A percentile compares a stretch with the other conserved stretches of the same genome.
phyloP scores from a whole-genome alignment of 139 green algal genomes.

The Micractinium conductrix region DNA sequence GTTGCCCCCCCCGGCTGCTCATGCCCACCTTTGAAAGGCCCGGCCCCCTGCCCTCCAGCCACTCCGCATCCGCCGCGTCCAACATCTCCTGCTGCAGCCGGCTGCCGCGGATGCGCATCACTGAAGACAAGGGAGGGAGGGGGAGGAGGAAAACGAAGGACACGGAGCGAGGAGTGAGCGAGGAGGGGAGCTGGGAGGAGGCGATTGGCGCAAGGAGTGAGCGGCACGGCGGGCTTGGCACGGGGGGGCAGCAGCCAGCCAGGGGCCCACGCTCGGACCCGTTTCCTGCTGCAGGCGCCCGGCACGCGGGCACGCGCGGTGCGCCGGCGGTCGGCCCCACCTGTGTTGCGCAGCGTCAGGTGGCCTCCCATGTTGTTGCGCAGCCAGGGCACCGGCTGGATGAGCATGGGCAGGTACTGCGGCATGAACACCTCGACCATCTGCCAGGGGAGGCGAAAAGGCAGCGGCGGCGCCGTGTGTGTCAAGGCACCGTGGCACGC shows the following conservation, averaged over 20 bases:
- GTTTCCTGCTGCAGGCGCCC: background rate
- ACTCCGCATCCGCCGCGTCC: slow-evolving; percentile 38
- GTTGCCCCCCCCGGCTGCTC: too few species aligned
- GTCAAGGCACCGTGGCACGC: background rate
- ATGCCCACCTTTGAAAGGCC: slow-evolving; percentile 32
- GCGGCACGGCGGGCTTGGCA: too few species aligned
- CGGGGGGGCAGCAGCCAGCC: too few species aligned
- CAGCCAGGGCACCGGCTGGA: slow-evolving; percentile 79
- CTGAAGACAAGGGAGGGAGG: background rate
- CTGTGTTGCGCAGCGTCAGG: slow-evolving; percentile 52
- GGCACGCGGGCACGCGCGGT: background rate
- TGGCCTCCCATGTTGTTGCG: slow-evolving; percentile 65
- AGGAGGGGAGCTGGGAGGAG: too few species aligned
- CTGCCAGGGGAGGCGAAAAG: slow-evolving; percentile 14
- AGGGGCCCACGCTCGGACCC: too few species aligned
- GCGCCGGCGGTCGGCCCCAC: background rate
- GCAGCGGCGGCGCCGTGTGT: background rate
- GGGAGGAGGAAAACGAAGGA: background rate
- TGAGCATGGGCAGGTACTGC: slow-evolving; percentile 77
- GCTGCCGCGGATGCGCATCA: slow-evolving; percentile 64
- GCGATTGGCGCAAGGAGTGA: too few species aligned
- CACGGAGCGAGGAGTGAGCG: background rate
- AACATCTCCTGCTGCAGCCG: slow-evolving; percentile 46
- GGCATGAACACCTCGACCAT: slow-evolving; percentile 54
- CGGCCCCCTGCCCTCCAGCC: slow-evolving; percentile 30